Evolutionary conservation across 75 land plant genomes (phyloP), one percentile per base, ranked within the genome.

Genomic region (Picea glauca): DNA sequence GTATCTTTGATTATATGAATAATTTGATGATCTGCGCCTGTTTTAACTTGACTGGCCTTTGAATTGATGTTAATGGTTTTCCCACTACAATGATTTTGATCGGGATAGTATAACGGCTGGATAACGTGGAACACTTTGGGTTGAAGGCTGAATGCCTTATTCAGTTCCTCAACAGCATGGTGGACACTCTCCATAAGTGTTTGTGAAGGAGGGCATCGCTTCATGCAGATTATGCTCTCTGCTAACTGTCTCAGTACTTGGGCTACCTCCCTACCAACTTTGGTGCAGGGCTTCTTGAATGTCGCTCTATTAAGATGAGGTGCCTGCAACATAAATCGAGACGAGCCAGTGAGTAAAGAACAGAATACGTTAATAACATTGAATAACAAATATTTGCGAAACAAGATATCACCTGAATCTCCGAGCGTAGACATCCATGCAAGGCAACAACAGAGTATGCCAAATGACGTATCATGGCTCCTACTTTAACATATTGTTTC

Each of bases 401-500:
- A 73, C 11, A 35, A 21, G 75, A 70, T 76, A 13, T 79, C 30
- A 85, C 94, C 86, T 90, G 92, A 81, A 76, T 72, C 46, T 85
- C 75, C 32, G 90, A 86, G 18, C 81, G 84, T 20, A 92, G 67
- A 68, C 86, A 89, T 21, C 77, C 88, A 74, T 86, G 84, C 60
- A 93, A 74, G 12, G 91, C 81, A 32, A 89, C 74, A 6, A 87
- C 77, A 26, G 64, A 81, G 57, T 86, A 86, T 30, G 90, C 90
- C 68, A 88, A 58, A 57, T 93, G 93, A 58, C 92, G 84, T 1
- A 93, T 85, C 46, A 73, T 64, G 60, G 87, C 86, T 12, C 89
- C 92, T 54, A 91, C 84, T 46, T 88, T 59, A 8, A 88, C 57
- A 74, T 90, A 93, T 59, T 86, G 83, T 14, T 84, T 72, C 92